Conservation (phyloP, 306 rosid species). For the Quillaja saponaria region DNA sequence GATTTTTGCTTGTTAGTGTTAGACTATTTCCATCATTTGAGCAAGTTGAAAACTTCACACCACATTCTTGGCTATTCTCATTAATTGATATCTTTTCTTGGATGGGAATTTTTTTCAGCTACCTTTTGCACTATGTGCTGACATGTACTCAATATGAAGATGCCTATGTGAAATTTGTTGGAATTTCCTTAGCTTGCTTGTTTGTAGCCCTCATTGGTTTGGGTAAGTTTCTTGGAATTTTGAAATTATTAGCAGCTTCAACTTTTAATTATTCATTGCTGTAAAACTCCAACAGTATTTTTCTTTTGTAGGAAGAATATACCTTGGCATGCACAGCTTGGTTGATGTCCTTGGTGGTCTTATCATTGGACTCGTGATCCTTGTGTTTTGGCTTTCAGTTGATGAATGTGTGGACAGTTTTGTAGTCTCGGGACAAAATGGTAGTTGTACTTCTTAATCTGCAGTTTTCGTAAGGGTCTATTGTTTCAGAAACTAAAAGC, state of each 20-base stretch:
- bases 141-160: slow-evolving; percentile 61
- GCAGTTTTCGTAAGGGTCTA: background rate
- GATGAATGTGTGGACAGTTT: slow-evolving; percentile 65
- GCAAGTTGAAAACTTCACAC: slow-evolving; percentile 31
- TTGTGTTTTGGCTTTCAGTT: slow-evolving; percentile 74
- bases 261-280: slow-evolving; percentile 21
- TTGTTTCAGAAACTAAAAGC: background rate
- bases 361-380: slow-evolving; percentile 64
- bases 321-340: slow-evolving; percentile 97
- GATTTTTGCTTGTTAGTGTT: background rate
- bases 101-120: slow-evolving; percentile 56
- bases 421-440: slow-evolving; percentile 78
- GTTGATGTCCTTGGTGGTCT: slow-evolving; percentile 76
- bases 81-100: slow-evolving; percentile 35
- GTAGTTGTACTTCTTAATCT: slow-evolving; percentile 44
- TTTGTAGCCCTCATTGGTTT: slow-evolving; percentile 77
- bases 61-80: slow-evolving; percentile 25
- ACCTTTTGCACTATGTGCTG: slow-evolving; percentile 74
- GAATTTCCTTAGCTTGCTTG: slow-evolving; percentile 61
- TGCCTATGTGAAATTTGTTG: slow-evolving; percentile 43
- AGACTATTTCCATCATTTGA: background rate
- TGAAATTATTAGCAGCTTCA: slow-evolving; percentile 11
- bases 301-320: slow-evolving; percentile 75
- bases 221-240: slow-evolving; percentile 52
- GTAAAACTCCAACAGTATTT: slow-evolving; percentile 28